Base-by-base conservation (phyloP, 495 filamentous ascomycete genomes). In the Tuber aestivum region DNA sequence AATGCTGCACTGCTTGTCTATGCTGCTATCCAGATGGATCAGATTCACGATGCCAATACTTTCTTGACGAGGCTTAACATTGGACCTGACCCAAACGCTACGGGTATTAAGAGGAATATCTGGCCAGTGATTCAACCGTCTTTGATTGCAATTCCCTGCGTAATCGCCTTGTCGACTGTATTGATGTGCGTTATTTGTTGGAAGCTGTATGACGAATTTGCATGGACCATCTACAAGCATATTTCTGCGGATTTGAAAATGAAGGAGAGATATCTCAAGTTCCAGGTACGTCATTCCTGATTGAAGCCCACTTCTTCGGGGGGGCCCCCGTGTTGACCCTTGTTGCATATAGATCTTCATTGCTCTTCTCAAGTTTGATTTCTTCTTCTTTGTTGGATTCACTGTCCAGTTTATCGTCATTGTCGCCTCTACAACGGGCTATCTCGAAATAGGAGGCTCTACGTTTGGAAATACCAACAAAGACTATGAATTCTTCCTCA, bases 321-420 rank as follows among this genome's bases (percentile, higher is more conserved):
- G 56, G n/a, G 56, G 18, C 4, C 35, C 16, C 35, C 18, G 3
- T 65, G n/a, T 35, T 65, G 27, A 65, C 27, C 27, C 10, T 65
- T 65, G 56, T 4, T 65, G 56, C 40, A 37, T 71, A 38, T 78
- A 98, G 94, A 94, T 99, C 82, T 99, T 97, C 85, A 97, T 99
- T 81, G 93, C 96, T 48, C 89, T 98, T 16, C 88, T 99, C 72
- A 99, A 99, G 84, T 99, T 99, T 84, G 95, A 99, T 85, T 98
- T 99, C 84, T 99, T 99, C 89, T 97, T 99, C 88, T 99, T 99
- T 89, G 89, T 99, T 72, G 95, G 94, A 21, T 99, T 99, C 82
- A 97, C 94, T 9, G 91, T 99, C 50, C 95, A 99, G 83, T 98
- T 99, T 85, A 87, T 99, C 41, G 95, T 98, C 77, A 91, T 99